phyloP scores from a whole-genome alignment of 2,329 filamentous ascomycete genomes.

The Colletotrichum godetiae region DNA sequence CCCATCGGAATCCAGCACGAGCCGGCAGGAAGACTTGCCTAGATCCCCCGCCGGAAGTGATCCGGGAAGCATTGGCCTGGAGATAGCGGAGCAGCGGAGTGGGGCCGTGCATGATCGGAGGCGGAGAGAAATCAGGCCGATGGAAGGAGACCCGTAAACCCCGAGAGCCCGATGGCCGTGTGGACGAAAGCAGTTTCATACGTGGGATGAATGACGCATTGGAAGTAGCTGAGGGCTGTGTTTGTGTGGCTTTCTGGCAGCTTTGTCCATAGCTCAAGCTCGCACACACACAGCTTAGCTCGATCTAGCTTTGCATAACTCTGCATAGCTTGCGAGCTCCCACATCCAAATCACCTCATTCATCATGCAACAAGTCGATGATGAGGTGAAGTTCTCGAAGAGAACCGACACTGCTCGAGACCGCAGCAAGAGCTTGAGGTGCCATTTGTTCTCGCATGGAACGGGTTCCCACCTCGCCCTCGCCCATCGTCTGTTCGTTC shows the following conservation, averaged over 20 bases:
- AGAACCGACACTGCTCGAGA: not conserved
- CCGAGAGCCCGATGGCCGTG: conserved; percentile 23
- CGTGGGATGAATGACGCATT: conserved; percentile 26
- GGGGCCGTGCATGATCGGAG: conserved; percentile 26
- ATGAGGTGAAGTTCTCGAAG: not conserved
- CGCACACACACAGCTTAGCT: not conserved
- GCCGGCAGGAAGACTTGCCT: not conserved
- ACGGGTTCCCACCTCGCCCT: not conserved
- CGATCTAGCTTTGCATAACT: not conserved
- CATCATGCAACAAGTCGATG: conserved; percentile 13
- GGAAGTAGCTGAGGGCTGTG: not conserved
- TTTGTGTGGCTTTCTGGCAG: not conserved
- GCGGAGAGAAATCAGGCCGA: conserved; percentile 18
- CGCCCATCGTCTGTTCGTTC: conserved; percentile 1
- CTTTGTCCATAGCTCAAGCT: not conserved
- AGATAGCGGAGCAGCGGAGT: not conserved
- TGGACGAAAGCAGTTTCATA: conserved; percentile 30
- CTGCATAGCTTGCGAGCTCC: conserved; percentile 9
- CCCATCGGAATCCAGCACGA: not conserved
- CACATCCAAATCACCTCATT: conserved; percentile 23
- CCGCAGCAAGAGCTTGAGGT: not conserved
- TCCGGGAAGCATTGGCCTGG: not conserved
- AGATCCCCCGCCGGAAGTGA: not conserved
- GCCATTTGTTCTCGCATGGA: not conserved
- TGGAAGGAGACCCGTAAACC: conserved; percentile 15